These are phyloP conservation scores for Podospora pseudocomata DNA, from an alignment of 495 filamentous ascomycete species.

Conservation along the genomic window DNA sequence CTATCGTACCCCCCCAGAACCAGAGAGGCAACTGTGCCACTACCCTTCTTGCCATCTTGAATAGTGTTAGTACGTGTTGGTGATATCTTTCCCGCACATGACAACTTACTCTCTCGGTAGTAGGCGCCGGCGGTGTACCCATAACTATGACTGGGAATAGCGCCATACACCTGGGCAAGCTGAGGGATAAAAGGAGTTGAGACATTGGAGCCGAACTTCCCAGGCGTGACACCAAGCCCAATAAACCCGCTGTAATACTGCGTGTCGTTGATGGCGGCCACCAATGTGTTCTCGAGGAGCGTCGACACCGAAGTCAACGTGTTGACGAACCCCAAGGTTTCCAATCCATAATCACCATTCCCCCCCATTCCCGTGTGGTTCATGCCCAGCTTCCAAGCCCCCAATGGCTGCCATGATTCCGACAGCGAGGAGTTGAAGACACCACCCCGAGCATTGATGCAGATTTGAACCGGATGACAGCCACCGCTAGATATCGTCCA, in stretches of 20 bases:
- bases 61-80: conserved; percentile 26
- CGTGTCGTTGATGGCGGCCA: conserved; percentile 54
- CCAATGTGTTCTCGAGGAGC: conserved; percentile 45
- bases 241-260: conserved; percentile 56
- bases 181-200: conserved; percentile 37
- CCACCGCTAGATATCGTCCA: conserved; percentile 54
- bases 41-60: conserved; percentile 27
- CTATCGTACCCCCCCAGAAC: conserved; percentile 63
- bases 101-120: conserved; percentile 46
- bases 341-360: conserved; percentile 58
- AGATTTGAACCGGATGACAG: conserved; percentile 44
- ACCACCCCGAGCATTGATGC: conserved; percentile 48
- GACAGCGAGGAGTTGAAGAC: conserved; percentile 51
- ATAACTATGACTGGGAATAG: conserved; percentile 60
- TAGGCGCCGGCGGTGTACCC: conserved; percentile 66
- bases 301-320: conserved; percentile 38
- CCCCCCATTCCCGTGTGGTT: conserved; percentile 49
- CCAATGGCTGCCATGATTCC: conserved; percentile 54
- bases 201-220: conserved; percentile 39
- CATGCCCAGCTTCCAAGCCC: conserved; percentile 53
- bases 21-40: conserved; percentile 53
- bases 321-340: conserved; percentile 48
- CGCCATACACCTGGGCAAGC: conserved; percentile 48
- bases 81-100: background rate
- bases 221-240: conserved; percentile 50